phyloP scores from a whole-genome alignment of 208 protist species.

The Trypanosoma lewisi region DNA sequence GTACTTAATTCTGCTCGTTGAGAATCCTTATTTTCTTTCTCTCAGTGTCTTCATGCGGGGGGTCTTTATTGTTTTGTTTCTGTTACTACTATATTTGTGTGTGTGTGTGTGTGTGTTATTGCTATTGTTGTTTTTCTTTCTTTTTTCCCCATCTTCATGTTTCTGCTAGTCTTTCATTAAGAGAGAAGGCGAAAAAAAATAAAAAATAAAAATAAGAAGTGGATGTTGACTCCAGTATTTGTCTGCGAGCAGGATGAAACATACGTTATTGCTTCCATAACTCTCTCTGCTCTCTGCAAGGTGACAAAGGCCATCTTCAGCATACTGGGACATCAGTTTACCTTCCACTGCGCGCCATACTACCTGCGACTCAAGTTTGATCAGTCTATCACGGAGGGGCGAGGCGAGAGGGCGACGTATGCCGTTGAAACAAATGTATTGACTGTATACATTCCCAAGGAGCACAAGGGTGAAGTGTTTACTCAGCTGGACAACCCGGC shows the following conservation, averaged over 20 bases:
- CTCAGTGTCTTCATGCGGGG: too few species aligned
- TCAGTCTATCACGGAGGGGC: constrained; percentile 70
- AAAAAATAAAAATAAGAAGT: constrained; percentile 9
- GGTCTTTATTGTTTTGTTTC: too few species aligned
- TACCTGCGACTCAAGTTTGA: constrained; percentile 88
- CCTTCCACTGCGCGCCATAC: constrained; percentile 88
- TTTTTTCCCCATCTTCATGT: too few species aligned
- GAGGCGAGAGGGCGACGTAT: constrained; percentile 72
- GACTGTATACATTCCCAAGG: constrained; percentile 85
- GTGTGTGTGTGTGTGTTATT: too few species aligned
- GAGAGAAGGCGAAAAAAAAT: constrained; percentile 11
- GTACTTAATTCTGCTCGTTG: too few species aligned
- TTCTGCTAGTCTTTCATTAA: too few species aligned
- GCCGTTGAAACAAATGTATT: constrained; percentile 70
- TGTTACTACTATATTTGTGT: too few species aligned
- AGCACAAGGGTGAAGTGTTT: constrained; percentile 58
- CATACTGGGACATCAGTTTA: constrained; percentile 80
- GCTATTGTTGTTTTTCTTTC: too few species aligned
- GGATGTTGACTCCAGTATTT: constrained; percentile 88
- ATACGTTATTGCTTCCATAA: constrained; percentile 80
- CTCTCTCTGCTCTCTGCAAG: constrained; percentile 78
- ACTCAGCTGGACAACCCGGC: constrained; percentile 82
- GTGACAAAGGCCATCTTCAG: constrained; percentile 75
- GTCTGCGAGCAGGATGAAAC: constrained; percentile 70
- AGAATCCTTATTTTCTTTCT: too few species aligned